phyloP scores from a whole-genome alignment of 2,329 filamentous ascomycete species.

The Cordyceps pruinosa region DNA sequence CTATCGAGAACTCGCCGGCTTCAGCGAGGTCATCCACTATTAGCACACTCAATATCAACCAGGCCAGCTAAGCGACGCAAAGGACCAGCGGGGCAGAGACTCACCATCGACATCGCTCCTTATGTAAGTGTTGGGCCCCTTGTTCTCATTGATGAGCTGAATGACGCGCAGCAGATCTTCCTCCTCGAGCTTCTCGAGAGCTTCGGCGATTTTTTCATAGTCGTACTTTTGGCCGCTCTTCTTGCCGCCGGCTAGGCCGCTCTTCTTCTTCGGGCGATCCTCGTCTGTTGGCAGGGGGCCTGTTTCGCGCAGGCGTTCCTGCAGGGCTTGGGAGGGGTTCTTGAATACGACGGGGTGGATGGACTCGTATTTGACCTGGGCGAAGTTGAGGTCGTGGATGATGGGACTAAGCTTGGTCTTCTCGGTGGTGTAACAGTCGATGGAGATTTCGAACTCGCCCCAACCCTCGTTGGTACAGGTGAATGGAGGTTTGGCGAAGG shows the following conservation, averaged over 20 bases:
- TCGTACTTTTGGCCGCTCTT: constrained; percentile 72
- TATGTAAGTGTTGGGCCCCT: constrained; percentile 87
- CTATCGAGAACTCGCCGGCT: constrained; percentile 96
- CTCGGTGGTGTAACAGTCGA: constrained; percentile 74
- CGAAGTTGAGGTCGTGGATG: constrained; percentile 88
- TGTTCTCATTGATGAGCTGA: constrained; percentile 97
- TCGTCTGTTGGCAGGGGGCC: constrained; percentile 77
- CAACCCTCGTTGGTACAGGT: constrained; percentile 89
- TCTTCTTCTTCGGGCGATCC: constrained; percentile 52
- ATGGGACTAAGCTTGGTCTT: constrained; percentile 74
- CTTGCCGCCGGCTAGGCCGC: constrained; percentile 51
- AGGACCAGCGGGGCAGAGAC: constrained; percentile 28
- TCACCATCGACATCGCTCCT: constrained; percentile 94
- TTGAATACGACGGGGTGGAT: constrained; percentile 79
- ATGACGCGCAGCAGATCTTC: constrained; percentile 93
- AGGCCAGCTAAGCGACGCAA: constrained; percentile 12
- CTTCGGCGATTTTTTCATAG: constrained; percentile 95
- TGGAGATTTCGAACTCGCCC: constrained; percentile 96
- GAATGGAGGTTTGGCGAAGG: constrained; percentile 80
- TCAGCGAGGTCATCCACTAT: constrained; percentile 30
- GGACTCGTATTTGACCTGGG: constrained; percentile 70
- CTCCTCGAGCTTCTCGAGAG: constrained; percentile 79
- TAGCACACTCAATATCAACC: constrained; percentile 22
- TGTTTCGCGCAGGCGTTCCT: constrained; percentile 72
- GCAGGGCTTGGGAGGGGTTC: constrained; percentile 82